Evolutionary conservation across 2,329 filamentous ascomycete genomes (phyloP), one percentile per base, ranked within the genome.

Genomic region (Aspergillus tanneri): DNA sequence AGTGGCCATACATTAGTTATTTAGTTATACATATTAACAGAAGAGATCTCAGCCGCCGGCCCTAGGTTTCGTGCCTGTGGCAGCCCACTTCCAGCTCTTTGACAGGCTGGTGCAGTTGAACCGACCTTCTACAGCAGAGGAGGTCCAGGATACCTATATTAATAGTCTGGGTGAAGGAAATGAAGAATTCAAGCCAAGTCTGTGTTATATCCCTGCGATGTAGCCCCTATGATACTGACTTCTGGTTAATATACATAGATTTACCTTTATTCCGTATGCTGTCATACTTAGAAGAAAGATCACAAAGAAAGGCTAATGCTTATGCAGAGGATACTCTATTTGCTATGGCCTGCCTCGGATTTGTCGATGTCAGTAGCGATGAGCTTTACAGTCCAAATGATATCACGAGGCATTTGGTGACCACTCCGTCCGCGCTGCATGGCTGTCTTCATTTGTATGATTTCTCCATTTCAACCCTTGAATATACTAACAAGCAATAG

Each of bases 61-160:
- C n/a, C n/a, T n/a, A n/a, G 68, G 66, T 1, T 71, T 71, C 27
- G 57, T 71, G 2, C 67, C 68, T 2, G 65, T 71, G 16, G 68
- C 68, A 0, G 54, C 67, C 11, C 61, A 67, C 25, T 70, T 71
- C 47, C 47, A 64, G 35, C 53, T 71, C 9, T 70, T 71, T 39
- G 47, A 54, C 14, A 54, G 57, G 18, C 43, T 71, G 1, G 61
- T 63, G 5, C 45, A 37, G 6, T 53, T 64, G 23, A 59, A 57
- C 2, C 52, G 54, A 12, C 55, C 61, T 2, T 61, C 59, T 4
- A 66, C 55, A 5, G 59, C 60, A 7, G 49, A 63, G 23, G 59
- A 67, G 11, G 53, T 70, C 4, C 57, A 61, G 6, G 49, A 54
- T 8, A 51, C 52, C 5, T 60, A 55, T 25, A 60, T 65, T 47